Conservation (phyloP, 345 rosid genomes). For the Brassica nigra region DNA sequence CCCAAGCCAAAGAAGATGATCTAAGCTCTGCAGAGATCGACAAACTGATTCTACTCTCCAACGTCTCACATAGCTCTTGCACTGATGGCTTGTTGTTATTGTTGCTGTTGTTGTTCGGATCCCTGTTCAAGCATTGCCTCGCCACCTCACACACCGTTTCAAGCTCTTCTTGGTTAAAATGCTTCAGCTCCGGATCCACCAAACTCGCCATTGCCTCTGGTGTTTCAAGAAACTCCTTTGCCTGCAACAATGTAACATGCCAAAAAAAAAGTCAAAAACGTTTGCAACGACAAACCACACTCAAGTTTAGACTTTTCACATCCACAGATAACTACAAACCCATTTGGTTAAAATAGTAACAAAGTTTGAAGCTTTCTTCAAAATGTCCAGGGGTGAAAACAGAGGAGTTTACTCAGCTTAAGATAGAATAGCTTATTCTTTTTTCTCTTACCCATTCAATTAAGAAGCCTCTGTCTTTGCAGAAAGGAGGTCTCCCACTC, state of each 20-base stretch:
- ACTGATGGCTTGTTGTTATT: conserved; percentile 52
- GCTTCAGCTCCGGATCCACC: conserved; percentile 89
- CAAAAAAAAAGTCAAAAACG: too few relatives aligned
- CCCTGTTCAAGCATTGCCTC: conserved; percentile 63
- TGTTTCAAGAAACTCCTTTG: conserved; percentile 75
- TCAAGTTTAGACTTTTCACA: neutral
- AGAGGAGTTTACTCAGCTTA: too few relatives aligned
- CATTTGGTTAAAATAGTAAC: conserved; percentile 1
- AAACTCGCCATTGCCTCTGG: conserved; percentile 77
- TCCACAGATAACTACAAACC: neutral
- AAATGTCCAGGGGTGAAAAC: too few relatives aligned
- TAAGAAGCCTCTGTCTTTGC: conserved; percentile 85
- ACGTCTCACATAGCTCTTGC: conserved; percentile 58
- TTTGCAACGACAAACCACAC: too few relatives aligned
- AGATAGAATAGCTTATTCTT: too few relatives aligned
- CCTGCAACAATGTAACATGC: conserved; percentile 48
- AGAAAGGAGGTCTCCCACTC: conserved; percentile 87
- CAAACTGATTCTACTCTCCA: conserved; percentile 76
- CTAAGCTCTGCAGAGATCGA: conserved; percentile 70
- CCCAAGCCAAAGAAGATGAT: conserved; percentile 96
- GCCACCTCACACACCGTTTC: conserved; percentile 77
- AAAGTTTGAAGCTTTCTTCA: conserved; percentile 6
- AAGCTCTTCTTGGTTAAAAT: conserved; percentile 74
- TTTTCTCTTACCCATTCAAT: conserved; percentile 75
- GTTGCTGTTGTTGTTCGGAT: conserved; percentile 42